Evolutionary conservation across 768 basidiomycete species (phyloP).

Genomic region (Clathrus columnatus): DNA sequence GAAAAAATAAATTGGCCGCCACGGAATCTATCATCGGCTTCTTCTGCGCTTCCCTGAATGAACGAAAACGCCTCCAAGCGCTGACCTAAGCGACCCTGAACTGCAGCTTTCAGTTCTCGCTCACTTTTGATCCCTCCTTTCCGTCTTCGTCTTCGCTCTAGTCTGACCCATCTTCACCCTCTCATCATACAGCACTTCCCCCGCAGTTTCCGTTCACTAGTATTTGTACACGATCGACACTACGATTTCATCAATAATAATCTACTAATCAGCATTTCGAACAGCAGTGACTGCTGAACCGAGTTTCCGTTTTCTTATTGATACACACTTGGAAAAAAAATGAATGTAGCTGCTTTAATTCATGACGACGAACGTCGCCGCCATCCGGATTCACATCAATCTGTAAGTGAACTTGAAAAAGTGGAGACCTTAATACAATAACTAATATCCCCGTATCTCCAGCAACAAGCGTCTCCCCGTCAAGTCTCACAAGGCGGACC

Average conservation of each 20-base stretch:
- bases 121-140: background rate
- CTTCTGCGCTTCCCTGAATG: background rate
- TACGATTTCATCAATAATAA: no score
- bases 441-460: no score
- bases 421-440: no score
- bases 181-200: background rate
- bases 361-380: conserved; percentile 41
- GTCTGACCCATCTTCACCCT: background rate
- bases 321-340: conserved; percentile 26
- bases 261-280: no score
- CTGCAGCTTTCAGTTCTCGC: background rate
- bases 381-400: background rate
- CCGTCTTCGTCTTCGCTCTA: background rate
- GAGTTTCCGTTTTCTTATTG: no score
- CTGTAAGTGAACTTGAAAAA: no score
- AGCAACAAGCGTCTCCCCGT: background rate
- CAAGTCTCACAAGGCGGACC: conserved; percentile 8
- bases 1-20: no score
- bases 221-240: no score
- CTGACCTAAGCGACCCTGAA: background rate
- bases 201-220: background rate
- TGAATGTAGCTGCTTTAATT: conserved; percentile 64
- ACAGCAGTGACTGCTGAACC: no score
- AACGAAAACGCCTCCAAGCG: background rate
- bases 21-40: no score